Conservation (phyloP, 1,139 yeast genomes). For the Protomyces inouyei region DNA sequence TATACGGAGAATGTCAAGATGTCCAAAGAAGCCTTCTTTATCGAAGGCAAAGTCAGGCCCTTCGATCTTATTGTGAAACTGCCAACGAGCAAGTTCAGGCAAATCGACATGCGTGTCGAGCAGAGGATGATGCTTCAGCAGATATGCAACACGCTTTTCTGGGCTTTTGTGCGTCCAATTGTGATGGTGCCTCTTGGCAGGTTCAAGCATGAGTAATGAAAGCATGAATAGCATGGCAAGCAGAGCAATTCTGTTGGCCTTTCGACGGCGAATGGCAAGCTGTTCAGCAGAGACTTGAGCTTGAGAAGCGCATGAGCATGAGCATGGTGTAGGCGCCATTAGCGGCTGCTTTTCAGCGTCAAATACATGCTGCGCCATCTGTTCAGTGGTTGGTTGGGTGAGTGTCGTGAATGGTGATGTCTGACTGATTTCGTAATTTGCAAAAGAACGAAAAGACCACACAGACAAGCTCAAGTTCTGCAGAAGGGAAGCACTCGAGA, state of each 20-base stretch:
- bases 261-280: not conserved
- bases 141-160: constrained; percentile 4
- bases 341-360: not conserved
- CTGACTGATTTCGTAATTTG: not conserved
- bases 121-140: constrained; percentile 38
- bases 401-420: not conserved
- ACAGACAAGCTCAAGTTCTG: not conserved
- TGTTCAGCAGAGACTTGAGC: not conserved
- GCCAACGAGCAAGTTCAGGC: constrained; percentile 45
- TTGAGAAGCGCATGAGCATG: not conserved
- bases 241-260: not conserved
- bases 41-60: constrained; percentile 38
- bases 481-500: not conserved
- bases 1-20: constrained; percentile 45
- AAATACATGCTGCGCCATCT: not conserved
- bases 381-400: too few species aligned
- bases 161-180: not conserved
- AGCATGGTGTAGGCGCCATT: not conserved
- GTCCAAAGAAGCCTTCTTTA: constrained; percentile 39
- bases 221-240: not conserved
- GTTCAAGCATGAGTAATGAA: not conserved
- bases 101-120: constrained; percentile 52
- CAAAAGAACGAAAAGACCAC: too few species aligned
- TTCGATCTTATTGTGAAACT: constrained; percentile 46
- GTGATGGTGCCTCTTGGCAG: not conserved